Evolutionary conservation across 495 filamentous ascomycete genomes (phyloP), one percentile per base, ranked within the genome.

Genomic region (Penicillium macrosclerotiorum): DNA sequence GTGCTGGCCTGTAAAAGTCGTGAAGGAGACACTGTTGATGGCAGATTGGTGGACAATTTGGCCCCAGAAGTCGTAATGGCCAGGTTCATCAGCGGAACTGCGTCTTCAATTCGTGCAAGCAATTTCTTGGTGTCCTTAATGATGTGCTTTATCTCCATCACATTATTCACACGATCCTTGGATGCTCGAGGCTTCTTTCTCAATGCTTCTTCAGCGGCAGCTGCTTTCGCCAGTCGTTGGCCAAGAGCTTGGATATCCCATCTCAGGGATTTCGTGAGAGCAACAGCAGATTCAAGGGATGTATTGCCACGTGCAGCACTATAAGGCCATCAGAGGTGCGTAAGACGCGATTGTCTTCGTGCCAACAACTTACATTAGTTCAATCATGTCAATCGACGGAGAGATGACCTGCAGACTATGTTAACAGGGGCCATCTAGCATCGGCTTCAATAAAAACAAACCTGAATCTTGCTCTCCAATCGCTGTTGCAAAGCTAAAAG

Each of bases 11-110:
- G 94, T 37, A 99, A 69, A 39, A 99, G 65, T 18, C 94, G 79
- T 6, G 92, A 96, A 4, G 92, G 89, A 7, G 94, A 97, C 17
- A 97, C 85, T 4, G 88, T 89, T 2, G 85, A 72, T 5, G 88
- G 88, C 31, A 95, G 70, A 25, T 77, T 82, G 0, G 89, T 85
- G 1, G 88, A 89, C 35, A 95, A 66, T 49, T 79, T 92, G 17
- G 89, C 90, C 0, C 94, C 94, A 4, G 94, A 97, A 5, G 93
- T 94, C 2, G 90, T 92, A 55, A 99, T 95, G 25, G 94, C 95
- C 14, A 99, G 76, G 51, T 89, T 95, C 63, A 99, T 89, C 2
- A 96, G 74, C 4, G 93, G 92, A 13, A 99, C 89, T 17, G 91
- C 88, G 62, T 95, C 86, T 60, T 99, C 94, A 39, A 99, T 95